Base-by-base conservation (phyloP, 805 yeast species). In the Kregervanrija delftensis region DNA sequence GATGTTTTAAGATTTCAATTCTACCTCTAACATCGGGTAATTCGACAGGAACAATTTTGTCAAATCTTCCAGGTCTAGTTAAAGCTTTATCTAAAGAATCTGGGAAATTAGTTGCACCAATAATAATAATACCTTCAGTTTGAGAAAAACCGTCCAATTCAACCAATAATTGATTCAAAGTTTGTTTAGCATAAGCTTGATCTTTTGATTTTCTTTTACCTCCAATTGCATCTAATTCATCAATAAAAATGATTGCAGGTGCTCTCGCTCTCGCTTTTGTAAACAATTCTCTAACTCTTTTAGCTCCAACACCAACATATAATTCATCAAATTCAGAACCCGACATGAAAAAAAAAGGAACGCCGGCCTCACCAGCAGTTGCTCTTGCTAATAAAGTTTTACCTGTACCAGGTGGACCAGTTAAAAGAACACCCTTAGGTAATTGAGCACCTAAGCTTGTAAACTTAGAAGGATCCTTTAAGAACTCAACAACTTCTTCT, bases 321-420 rank as follows among this genome's bases (percentile, higher is more conserved):
- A 95, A 77, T 67, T 93, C 99, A 63, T 95, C 99, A 61, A 93
- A 93, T 64, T 93, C 99, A 1, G 96, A 87, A 39, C 99, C 99
- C 5, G 96, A 86, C 97, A 93, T 91, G 66, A 91, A 91, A 67
- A 90, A 91, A 61, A 93, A 93, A 37, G 98, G 99, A 17, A 93
- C 98, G 45, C 96, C 98, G 6, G 99, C 98, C 67, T 91, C 98
- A 51, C 98, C 98, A 8, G 99, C 99, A 30, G 96, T 95, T 30
- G 99, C 98, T 57, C 98, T 80, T 0, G 98, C 98, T 51, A 93
- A 76, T 53, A 91, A 72, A 1, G 99, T 93, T 64, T 93, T 91
- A 77, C 99, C 99, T 5, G 99, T 91, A 67, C 99, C 99, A 36
- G 99, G 99, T 34, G 99, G 99, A 39, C 99, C 99, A 11, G 98